A percentile compares a stretch with the other conserved stretches of the same genome.
Evolutionary conservation across 2,329 filamentous ascomycete species (phyloP).

Genomic region (Leptographium wingfieldii): DNA sequence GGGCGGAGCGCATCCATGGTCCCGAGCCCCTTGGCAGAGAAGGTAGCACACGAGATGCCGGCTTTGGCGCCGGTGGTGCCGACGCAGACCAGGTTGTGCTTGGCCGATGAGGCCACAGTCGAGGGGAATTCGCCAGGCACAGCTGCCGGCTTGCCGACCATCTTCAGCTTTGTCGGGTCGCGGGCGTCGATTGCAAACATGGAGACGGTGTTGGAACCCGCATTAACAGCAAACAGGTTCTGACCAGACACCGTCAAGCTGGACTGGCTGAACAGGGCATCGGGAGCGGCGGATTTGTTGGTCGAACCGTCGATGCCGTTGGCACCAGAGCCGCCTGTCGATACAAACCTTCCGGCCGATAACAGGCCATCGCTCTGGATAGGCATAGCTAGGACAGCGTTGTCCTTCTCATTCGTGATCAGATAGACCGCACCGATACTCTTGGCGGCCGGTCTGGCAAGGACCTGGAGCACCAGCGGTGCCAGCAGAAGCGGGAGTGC

Average conservation of each 20-base stretch:
- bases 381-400: neutral
- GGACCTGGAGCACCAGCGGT: neutral
- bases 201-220: slow-evolving; percentile 36
- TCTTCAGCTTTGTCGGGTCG: slow-evolving; percentile 30
- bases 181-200: slow-evolving; percentile 31
- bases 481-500: neutral
- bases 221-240: slow-evolving; percentile 42
- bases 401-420: neutral
- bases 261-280: slow-evolving; percentile 39
- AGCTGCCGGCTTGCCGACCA: slow-evolving; percentile 18
- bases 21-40: slow-evolving; percentile 24
- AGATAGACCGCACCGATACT: neutral
- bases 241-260: slow-evolving; percentile 13
- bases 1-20: slow-evolving; percentile 31
- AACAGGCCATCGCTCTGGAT: neutral
- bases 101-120: slow-evolving; percentile 34
- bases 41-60: slow-evolving; percentile 31
- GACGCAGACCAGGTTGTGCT: slow-evolving; percentile 32
- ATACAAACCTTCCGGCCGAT: neutral
- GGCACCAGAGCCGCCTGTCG: neutral
- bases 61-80: slow-evolving; percentile 29
- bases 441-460: neutral
- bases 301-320: slow-evolving; percentile 21
- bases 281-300: slow-evolving; percentile 28
- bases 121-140: slow-evolving; percentile 40